A percentile compares a stretch with the other conserved stretches of the same genome.
These are phyloP conservation scores for Suillus ampliporus DNA, from an alignment of 768 basidiomycete species.

Conservation along the genomic window DNA sequence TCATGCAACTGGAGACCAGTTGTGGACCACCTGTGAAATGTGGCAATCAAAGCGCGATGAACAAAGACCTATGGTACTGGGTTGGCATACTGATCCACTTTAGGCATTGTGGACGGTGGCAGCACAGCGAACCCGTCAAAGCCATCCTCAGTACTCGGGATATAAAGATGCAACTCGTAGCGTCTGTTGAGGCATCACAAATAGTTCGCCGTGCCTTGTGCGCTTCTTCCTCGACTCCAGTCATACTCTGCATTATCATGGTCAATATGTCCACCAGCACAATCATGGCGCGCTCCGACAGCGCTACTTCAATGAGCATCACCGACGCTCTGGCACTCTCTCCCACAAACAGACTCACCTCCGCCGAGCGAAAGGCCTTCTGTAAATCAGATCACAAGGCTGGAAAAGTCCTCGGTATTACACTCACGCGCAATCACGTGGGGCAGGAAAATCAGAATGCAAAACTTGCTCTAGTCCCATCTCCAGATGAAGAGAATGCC, in stretches of 20 bases:
- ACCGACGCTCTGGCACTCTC: slow-evolving; percentile 3
- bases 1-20: not conserved
- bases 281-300: not conserved
- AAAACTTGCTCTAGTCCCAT: not conserved
- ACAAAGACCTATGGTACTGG: not conserved
- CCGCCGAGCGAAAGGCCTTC: slow-evolving; percentile 14
- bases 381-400: slow-evolving; percentile 20
- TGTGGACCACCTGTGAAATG: not conserved
- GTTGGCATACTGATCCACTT: not conserved
- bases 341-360: slow-evolving; percentile 13
- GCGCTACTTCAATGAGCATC: not conserved
- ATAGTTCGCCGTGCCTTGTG: not conserved
- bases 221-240: not conserved
- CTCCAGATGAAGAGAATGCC: not conserved
- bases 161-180: not conserved
- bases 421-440: slow-evolving; percentile 20
- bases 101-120: not conserved
- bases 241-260: not conserved
- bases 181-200: not conserved
- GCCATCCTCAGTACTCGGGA: not conserved
- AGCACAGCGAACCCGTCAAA: not conserved
- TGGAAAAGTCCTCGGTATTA: slow-evolving; percentile 19
- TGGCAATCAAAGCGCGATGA: not conserved
- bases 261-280: not conserved
- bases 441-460: not conserved